These are phyloP conservation scores for Rhodotorula sp. DNA, from an alignment of 1,284 basidiomycete species.

Conservation along the genomic window DNA sequence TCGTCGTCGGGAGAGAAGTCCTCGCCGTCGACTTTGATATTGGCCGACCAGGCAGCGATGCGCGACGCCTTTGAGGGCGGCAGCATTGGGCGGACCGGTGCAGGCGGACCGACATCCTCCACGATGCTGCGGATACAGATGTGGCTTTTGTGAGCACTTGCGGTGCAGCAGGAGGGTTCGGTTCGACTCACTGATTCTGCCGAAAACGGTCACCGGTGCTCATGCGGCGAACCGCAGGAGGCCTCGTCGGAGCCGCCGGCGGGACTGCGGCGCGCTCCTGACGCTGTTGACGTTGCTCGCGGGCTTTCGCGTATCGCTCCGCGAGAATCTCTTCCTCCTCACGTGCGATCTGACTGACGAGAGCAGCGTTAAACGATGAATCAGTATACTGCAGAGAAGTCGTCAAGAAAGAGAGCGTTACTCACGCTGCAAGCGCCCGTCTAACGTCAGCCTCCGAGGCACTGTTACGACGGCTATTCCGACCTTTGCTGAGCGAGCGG, in stretches of 20 bases:
- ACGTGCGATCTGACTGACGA: conserved; percentile 4
- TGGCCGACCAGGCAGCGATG: conserved; percentile 23
- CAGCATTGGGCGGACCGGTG: conserved; percentile 6
- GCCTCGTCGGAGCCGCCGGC: background rate
- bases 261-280: conserved; percentile 3
- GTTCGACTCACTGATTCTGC: conserved; percentile 10
- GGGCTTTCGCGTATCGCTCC: conserved; percentile 3
- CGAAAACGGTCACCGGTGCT: conserved; percentile 20
- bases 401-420: background rate
- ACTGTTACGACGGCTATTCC: background rate
- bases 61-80: conserved; percentile 18
- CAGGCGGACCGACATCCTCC: background rate
- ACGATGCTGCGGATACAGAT: conserved; percentile 11
- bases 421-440: conserved; percentile 13
- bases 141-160: conserved; percentile 10
- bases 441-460: background rate
- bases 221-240: background rate
- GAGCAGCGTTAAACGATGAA: background rate
- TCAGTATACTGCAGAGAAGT: background rate
- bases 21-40: background rate
- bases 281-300: background rate
- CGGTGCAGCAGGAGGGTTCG: background rate
- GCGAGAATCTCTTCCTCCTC: conserved; percentile 21
- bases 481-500: background rate
- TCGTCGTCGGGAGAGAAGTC: background rate